Conservation (phyloP, 352 stramenopile species). For the Pythium sp. region DNA sequence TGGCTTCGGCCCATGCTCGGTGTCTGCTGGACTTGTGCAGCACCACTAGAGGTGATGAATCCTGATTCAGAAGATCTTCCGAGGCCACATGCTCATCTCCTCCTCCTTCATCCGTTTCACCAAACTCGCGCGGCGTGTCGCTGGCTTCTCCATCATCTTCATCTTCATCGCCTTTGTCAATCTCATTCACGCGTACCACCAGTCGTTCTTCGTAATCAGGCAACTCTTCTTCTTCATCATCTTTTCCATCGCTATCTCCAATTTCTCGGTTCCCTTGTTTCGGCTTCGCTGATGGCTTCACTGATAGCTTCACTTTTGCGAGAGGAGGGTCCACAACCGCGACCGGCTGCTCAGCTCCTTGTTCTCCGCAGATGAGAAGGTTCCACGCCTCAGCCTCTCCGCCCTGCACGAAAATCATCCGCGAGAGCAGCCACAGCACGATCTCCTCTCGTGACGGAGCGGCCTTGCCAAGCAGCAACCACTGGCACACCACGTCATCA, state of each 20-base stretch:
- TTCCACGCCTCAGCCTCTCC: not conserved
- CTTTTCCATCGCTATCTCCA: not conserved
- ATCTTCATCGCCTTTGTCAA: not conserved
- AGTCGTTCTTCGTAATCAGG: constrained; percentile 6
- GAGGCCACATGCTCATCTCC: constrained; percentile 12
- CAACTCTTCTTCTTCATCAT: constrained; percentile 7
- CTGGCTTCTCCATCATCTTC: not conserved
- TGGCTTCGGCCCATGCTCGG: not conserved
- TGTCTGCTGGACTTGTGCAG: not conserved
- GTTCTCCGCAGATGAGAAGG: constrained; percentile 21
- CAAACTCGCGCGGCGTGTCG: not conserved
- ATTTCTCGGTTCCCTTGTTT: not conserved
- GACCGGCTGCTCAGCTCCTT: constrained; percentile 3
- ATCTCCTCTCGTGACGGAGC: constrained; percentile 48
- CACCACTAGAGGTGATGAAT: not conserved
- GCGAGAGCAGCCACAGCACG: constrained; percentile 51
- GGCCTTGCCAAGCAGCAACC: constrained; percentile 26
- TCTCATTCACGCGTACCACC: not conserved
- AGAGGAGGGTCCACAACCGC: not conserved
- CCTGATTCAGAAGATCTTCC: not conserved
- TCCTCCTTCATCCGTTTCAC: not conserved
- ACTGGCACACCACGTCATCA: constrained; percentile 28
- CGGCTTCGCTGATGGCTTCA: not conserved
- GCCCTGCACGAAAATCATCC: constrained; percentile 33
- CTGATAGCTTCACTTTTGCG: not conserved